phyloP scores from a whole-genome alignment of 345 rosid species.

The Aethionema arabicum region DNA sequence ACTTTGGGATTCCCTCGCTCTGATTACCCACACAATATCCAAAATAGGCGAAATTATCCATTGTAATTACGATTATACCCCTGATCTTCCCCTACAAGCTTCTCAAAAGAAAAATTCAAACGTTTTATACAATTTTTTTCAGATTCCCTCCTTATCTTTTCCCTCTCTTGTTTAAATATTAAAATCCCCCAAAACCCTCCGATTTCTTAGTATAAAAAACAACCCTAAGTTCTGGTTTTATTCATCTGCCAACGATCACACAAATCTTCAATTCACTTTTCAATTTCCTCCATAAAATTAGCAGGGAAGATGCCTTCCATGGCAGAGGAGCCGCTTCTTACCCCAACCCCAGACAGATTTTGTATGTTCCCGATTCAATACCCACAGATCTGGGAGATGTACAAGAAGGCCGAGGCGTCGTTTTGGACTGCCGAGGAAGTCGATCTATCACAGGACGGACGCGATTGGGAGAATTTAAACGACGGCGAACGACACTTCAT shows the following conservation, averaged over 20 bases:
- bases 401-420: conserved; percentile 96
- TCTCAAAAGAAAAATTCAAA: conserved; percentile 29
- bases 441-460: conserved; percentile 72
- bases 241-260: background rate
- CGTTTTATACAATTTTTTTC: conserved; percentile 9
- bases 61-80: conserved; percentile 20
- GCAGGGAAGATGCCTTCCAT: conserved; percentile 62
- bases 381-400: conserved; percentile 96
- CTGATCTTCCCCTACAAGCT: conserved; percentile 40
- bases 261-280: background rate
- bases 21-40: background rate
- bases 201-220: conserved; percentile 15
- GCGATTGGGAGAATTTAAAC: conserved; percentile 78
- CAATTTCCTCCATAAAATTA: background rate
- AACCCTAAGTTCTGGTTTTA: background rate
- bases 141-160: conserved; percentile 24
- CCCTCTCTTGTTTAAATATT: conserved; percentile 25
- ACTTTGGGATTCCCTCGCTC: conserved; percentile 23
- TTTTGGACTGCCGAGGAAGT: conserved; percentile 99
- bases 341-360: conserved; percentile 72
- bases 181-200: conserved; percentile 30
- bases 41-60: background rate
- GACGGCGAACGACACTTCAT: conserved; percentile 81
- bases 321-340: conserved; percentile 82
- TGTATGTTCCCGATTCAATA: conserved; percentile 95